phyloP scores from a whole-genome alignment of 768 basidiomycete genomes.

The Suillus discolor region DNA sequence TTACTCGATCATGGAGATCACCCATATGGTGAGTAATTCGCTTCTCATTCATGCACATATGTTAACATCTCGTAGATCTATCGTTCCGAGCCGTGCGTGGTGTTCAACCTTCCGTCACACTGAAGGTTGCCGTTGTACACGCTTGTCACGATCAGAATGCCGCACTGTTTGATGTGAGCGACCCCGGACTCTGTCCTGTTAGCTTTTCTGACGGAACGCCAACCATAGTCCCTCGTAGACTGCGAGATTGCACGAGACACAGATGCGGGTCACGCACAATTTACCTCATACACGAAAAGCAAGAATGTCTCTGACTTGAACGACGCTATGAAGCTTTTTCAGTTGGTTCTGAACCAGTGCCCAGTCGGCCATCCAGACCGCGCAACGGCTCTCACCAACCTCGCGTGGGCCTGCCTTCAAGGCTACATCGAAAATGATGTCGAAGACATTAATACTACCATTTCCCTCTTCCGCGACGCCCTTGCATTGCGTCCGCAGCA shows the following conservation, averaged over 20 bases:
- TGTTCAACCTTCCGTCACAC: background rate
- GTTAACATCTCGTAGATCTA: background rate
- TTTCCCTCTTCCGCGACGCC: background rate
- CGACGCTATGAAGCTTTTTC: background rate
- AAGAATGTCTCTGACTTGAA: background rate
- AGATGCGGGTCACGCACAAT: background rate
- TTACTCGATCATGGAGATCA: background rate
- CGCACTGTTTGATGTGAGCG: background rate
- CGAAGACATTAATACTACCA: background rate
- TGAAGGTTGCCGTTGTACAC: background rate
- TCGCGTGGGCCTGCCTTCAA: background rate
- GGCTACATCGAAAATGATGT: background rate
- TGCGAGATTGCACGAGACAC: background rate
- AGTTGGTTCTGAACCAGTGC: background rate
- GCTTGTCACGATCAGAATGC: background rate
- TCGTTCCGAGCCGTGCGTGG: background rate
- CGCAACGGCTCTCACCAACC: background rate
- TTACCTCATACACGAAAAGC: background rate
- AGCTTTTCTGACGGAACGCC: background rate
- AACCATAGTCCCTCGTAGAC: background rate
- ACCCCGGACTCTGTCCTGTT: background rate
- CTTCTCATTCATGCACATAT: background rate
- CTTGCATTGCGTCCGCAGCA: background rate
- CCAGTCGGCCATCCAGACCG: background rate
- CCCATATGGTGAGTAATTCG: background rate